Conservation (phyloP, 1,284 basidiomycete species). For the Chondrostereum purpureum region DNA sequence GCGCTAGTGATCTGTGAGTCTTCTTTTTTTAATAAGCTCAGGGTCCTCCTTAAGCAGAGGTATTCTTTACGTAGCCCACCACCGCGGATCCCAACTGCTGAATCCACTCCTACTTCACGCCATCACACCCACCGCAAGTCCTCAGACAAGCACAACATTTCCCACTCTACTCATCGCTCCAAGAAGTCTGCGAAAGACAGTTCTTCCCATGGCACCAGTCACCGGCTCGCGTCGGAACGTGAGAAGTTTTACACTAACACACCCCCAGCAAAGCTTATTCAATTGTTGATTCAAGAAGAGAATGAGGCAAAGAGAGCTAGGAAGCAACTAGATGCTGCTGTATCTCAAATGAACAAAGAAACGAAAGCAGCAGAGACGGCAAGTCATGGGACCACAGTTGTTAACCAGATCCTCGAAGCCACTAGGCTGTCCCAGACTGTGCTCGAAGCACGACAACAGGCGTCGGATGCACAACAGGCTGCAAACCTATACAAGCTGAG, state of each 20-base stretch:
- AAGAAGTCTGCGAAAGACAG: neutral
- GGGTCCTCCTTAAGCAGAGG: neutral
- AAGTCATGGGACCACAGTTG: neutral
- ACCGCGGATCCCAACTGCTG: neutral
- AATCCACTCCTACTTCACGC: too few species aligned
- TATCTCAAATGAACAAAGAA: constrained; percentile 7
- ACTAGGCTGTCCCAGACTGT: neutral
- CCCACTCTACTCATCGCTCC: neutral
- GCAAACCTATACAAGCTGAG: constrained; percentile 45
- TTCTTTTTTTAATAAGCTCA: neutral
- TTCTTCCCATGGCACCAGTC: neutral
- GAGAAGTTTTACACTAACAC: constrained; percentile 2
- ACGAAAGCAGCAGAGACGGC: constrained; percentile 6
- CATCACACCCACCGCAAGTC: too few species aligned
- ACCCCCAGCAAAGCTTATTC: constrained; percentile 5
- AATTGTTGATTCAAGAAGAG: constrained; percentile 9
- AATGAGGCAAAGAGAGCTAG: constrained; percentile 5
- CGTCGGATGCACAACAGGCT: neutral
- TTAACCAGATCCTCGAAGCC: neutral
- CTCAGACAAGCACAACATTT: too few species aligned
- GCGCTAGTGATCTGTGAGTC: neutral
- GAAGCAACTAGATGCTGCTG: constrained; percentile 8
- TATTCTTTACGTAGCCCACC: neutral
- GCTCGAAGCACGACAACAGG: neutral
- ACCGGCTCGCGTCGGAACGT: neutral